A percentile compares a stretch with the other conserved stretches of the same genome.
These are phyloP conservation scores for Penicillium freii DNA, from an alignment of 2,329 filamentous ascomycete genomes.

Conservation along the genomic window DNA sequence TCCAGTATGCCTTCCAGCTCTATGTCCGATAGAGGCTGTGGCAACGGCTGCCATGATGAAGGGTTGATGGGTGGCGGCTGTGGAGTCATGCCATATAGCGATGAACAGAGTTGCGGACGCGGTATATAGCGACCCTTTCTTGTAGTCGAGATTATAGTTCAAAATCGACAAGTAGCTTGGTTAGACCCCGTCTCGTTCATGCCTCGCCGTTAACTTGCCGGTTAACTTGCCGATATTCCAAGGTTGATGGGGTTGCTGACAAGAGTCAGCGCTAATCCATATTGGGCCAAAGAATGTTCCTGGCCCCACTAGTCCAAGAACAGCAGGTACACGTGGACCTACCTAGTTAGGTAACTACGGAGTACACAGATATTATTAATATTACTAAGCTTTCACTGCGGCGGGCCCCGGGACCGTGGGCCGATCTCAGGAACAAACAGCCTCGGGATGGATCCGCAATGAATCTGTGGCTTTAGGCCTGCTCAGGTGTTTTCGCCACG, in stretches of 20 bases:
- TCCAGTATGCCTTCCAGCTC: constrained; percentile 11
- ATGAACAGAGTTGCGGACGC: not conserved
- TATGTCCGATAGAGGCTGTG: constrained; percentile 10
- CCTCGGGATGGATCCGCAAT: not conserved
- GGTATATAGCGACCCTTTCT: not conserved
- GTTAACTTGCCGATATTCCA: not conserved
- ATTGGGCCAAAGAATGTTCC: not conserved
- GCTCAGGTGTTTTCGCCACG: not conserved
- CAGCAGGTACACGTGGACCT: not conserved
- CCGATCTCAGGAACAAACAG: not conserved
- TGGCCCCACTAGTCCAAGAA: not conserved
- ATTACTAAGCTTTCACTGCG: not conserved
- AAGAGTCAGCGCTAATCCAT: not conserved
- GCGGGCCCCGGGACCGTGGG: not conserved
- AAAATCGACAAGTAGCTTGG: not conserved
- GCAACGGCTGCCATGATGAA: constrained; percentile 7
- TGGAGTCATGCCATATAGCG: constrained; percentile 12
- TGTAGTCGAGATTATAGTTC: not conserved
- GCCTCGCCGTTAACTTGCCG: not conserved
- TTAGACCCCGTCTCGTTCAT: not conserved
- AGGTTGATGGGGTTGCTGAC: not conserved
- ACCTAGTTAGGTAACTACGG: no score
- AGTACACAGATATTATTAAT: not conserved
- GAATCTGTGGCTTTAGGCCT: not conserved
- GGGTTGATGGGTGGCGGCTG: not conserved